These are phyloP conservation scores for Mycena sanguinolenta DNA, from an alignment of 768 basidiomycete genomes.

Conservation along the genomic window DNA sequence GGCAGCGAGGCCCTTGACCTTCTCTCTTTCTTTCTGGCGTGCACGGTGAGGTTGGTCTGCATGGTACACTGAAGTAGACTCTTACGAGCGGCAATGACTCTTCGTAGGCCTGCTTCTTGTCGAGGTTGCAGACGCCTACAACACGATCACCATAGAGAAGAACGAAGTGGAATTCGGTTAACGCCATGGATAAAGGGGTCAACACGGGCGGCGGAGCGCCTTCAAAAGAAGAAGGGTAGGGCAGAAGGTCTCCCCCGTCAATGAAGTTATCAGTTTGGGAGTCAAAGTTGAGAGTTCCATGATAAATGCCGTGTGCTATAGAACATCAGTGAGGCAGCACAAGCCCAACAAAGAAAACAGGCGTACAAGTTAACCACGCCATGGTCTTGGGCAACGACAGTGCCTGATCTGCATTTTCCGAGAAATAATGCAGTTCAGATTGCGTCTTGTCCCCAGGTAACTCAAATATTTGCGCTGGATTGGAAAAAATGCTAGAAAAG, in stretches of 20 bases:
- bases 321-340: background rate
- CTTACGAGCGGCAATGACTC: constrained; percentile 85
- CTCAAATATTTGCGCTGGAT: constrained; percentile 84
- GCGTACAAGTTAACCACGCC: constrained; percentile 93
- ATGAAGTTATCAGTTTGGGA: constrained; percentile 79
- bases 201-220: constrained; percentile 51
- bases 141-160: constrained; percentile 86
- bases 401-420: constrained; percentile 77
- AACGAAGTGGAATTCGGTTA: constrained; percentile 95
- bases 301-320: constrained; percentile 89
- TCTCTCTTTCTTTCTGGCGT: constrained; percentile 81
- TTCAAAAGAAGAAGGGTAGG: constrained; percentile 69
- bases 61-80: background rate
- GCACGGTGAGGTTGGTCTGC: background rate
- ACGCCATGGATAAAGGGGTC: constrained; percentile 79
- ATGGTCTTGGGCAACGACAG: constrained; percentile 78
- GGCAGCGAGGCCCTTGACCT: constrained; percentile 78
- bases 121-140: constrained; percentile 81
- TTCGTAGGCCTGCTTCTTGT: constrained; percentile 87
- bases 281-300: constrained; percentile 82
- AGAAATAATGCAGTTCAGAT: constrained; percentile 88
- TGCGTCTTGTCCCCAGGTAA: constrained; percentile 79
- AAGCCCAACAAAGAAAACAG: background rate
- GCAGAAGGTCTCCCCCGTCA: constrained; percentile 82
- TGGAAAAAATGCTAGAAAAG: constrained; percentile 79